Conservation (phyloP, 805 yeast genomes). For the Schizosaccharomyces pombe region DNA sequence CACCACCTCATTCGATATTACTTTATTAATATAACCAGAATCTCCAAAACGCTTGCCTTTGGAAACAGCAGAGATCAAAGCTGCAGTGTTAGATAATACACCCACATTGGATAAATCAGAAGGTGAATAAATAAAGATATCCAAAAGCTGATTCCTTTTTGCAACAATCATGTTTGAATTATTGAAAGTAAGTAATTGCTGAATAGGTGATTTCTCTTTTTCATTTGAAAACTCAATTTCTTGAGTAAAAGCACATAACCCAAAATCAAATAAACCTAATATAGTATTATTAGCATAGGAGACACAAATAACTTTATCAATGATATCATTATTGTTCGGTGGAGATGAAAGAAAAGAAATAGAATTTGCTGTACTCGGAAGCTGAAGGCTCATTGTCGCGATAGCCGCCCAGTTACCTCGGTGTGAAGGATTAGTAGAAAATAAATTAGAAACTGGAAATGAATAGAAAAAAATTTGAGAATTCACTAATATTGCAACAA, state of each 20-base stretch:
- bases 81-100: background rate
- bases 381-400: background rate
- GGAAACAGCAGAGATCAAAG: background rate
- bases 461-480: background rate
- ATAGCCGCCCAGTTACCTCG: background rate
- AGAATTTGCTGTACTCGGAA: background rate
- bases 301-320: background rate
- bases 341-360: background rate
- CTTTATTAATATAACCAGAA: background rate
- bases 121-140: background rate
- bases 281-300: background rate
- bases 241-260: background rate
- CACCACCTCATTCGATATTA: background rate
- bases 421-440: background rate
- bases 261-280: background rate
- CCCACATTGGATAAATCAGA: background rate
- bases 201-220: background rate
- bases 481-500: background rate
- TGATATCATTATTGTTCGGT: background rate
- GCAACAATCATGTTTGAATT: background rate
- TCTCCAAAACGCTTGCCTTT: background rate
- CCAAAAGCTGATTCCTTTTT: background rate
- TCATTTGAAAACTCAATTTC: background rate
- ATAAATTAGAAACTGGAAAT: background rate
- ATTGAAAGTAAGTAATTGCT: background rate